Evolutionary conservation across 2,329 filamentous ascomycete species (phyloP), one percentile per base, ranked within the genome.

Genomic region (Annulohypoxylon truncatum): DNA sequence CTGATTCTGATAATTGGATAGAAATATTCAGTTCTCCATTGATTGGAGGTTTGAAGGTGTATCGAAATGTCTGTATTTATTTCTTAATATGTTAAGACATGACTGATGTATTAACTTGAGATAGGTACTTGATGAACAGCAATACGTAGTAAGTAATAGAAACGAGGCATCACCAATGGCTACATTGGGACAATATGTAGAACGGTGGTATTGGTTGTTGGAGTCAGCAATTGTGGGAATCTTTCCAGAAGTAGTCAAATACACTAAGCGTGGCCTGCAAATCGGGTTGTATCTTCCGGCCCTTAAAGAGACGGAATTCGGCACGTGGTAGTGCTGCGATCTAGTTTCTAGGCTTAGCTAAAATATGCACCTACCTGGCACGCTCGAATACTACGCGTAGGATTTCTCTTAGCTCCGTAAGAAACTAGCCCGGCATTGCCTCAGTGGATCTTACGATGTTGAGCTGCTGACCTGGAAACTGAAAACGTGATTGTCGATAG

Each of bases 381-480:
- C 44, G 56, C n/a, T 15, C 15, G 18, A n/a, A 33, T 50, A 52
- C 20, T 46, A 20, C 31, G 28, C 20, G 40, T 22, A 44, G 40
- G 40, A 44, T 24, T 44, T 15, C 33, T 35, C 18, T 58, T 47
- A 55, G 24, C 18, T 33, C 28, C 47, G 40, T 59, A 54, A 58
- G 58, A 55, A 33, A 12, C 33, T 29, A 38, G 28, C 7, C 10
- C 26, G 18, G 47, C 66, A 62, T 59, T 40, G 66, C 62, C 66
- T 63, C 66, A 47, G 54, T 56, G 9, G 54, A 63, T 68, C 66
- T 66, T 63, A 63, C 52, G 55, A 64, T 68, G 38, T 53, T 56
- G 26, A 50, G 42, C 56, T 62, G 58, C 33, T 62, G 38, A 59
- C 35, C 40, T 59, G 18, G 4, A 52, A n/a, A 31, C 29, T 15